Evolutionary conservation across 192 early-diverging fungal species (phyloP), one percentile per base, ranked within the genome.

Genomic region (Kickxella alabastrina): DNA sequence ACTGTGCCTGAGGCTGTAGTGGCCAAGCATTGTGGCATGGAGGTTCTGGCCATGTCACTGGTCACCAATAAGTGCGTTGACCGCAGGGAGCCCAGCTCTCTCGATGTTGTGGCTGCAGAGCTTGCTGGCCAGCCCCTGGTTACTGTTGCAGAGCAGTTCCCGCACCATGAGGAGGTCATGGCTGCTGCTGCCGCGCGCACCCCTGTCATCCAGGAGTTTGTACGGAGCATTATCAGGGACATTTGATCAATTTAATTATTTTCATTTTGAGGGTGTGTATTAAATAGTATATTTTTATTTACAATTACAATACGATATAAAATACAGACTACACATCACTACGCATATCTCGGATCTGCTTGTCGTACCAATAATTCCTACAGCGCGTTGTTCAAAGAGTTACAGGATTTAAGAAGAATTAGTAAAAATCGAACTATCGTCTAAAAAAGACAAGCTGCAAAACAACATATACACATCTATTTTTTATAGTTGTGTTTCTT

Each of bases 1-100:
- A 95, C 92, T 6, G 84, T 90, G 10, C 92, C 93, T 1, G 93
- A 97, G 61, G 83, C 89, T 9, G 70, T 93, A 22, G 82, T 90
- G 19, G 92, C 92, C 15, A 81, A 85, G 35, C 93, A 97, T 68
- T 82, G 83, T 40, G 90, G 91, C 12, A 82, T 97, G 61, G 79
- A 84, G 46, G 87, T 93, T 0, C 65, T 97, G 32, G 92, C 89
- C 18, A 62, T 93, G 43, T 80, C 81, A 42, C 78, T 97, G 50
- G 84, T 94, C 46, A 93, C 93, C 26, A 92, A 92, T 70, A 78
- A 75, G 40, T 87, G 83, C 25, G 79, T 77, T 12, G 53, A 52
- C 52, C 66, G 67, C 27, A 47, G 54, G 29, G 74, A 77, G 58
- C 39, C 47, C 13, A 27, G 60, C 45, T 61, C 62, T 10, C 52